Conservation (phyloP, 768 basidiomycete species). For the Mycena filopes region DNA sequence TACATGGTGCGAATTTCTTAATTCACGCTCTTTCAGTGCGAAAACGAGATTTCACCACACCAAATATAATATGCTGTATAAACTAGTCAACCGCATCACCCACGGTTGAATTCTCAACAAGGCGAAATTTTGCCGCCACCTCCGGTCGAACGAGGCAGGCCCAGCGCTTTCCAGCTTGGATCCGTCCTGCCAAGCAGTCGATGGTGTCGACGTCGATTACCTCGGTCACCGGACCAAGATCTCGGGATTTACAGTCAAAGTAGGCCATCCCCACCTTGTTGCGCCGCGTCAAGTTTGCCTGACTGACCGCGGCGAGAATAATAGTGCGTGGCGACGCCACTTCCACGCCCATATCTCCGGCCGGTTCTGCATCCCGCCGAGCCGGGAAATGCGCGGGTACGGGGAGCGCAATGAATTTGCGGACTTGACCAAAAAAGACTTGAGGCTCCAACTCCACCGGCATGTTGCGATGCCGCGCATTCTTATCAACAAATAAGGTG, state of each 20-base stretch:
- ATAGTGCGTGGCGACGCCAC: background rate
- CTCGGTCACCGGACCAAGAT: background rate
- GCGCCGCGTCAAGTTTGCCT: background rate
- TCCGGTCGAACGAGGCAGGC: conserved; percentile 1
- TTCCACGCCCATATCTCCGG: no score
- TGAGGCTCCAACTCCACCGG: background rate
- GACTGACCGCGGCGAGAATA: background rate
- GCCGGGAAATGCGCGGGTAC: background rate
- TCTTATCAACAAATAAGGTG: background rate
- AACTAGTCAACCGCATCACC: background rate
- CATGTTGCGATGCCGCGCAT: background rate
- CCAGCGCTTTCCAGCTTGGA: background rate
- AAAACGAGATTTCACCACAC: background rate
- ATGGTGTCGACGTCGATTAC: background rate
- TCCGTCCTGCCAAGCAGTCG: conserved; percentile 1
- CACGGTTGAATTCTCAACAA: background rate
- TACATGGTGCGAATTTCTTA: background rate
- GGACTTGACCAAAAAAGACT: conserved; percentile 2
- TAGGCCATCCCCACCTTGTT: background rate
- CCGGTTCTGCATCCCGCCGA: no score
- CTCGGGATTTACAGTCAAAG: background rate
- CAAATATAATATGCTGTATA: background rate
- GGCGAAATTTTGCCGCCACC: no score
- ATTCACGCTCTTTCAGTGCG: background rate
- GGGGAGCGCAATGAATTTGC: conserved; percentile 1